Evolutionary conservation across 176 grass and related monocot species (phyloP).

Genomic region (Carex myosuroides): DNA sequence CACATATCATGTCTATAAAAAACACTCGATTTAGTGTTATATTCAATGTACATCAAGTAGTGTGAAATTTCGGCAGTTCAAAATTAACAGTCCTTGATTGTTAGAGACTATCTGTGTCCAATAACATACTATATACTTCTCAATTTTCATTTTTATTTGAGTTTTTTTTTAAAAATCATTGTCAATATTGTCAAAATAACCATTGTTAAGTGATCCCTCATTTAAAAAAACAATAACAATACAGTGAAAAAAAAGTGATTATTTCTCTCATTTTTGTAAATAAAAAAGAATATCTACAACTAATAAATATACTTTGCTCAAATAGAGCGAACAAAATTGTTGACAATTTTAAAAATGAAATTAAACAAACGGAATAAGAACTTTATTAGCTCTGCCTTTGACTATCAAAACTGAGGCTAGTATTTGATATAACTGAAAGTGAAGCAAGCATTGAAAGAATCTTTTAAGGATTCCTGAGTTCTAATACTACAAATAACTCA

Average conservation of each 20-base stretch:
- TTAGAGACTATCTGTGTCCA: too few relatives aligned
- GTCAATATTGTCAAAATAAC: too few relatives aligned
- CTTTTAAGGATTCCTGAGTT: background rate
- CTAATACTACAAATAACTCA: conserved; percentile 1
- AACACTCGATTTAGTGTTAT: too few relatives aligned
- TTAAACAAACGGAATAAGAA: background rate
- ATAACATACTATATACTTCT: too few relatives aligned
- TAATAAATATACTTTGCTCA: background rate
- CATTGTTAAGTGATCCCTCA: too few relatives aligned
- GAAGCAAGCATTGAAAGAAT: conserved; percentile 8
- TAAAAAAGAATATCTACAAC: background rate
- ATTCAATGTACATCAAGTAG: too few relatives aligned
- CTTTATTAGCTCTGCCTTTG: background rate
- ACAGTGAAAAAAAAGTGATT: background rate
- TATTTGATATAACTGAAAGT: background rate
- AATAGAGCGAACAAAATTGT: conserved; percentile 7
- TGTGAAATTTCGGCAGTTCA: too few relatives aligned
- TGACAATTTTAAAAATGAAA: background rate
- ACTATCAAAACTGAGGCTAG: background rate
- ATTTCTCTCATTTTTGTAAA: background rate
- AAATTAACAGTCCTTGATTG: too few relatives aligned
- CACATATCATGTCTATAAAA: too few relatives aligned
- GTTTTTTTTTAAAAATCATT: too few relatives aligned
- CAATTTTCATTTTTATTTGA: too few relatives aligned
- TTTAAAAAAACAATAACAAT: background rate